Evolutionary conservation across 306 rosid genomes (phyloP), one percentile per base, ranked within the genome.

Genomic region (Crotalaria pallida): DNA sequence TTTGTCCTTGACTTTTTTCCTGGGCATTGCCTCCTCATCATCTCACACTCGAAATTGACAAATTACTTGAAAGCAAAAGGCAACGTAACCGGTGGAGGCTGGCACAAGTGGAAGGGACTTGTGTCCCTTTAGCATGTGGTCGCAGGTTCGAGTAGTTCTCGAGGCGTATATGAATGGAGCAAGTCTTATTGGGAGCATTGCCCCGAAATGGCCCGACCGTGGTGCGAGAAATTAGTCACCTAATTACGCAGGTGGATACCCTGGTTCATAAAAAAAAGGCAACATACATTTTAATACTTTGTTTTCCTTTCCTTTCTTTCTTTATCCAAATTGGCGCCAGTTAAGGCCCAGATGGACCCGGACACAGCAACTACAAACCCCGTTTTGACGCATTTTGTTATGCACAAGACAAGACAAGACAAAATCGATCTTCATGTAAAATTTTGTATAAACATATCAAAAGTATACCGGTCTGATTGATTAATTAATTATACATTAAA

Each of bases 301-400:
- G 9, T 38, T 38, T 9, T 38, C 8, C 9, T 68, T 33, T 2
- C 29, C 11, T 33, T 13, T 2, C 7, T 21, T 50, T 24, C 13
- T 63, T 41, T 34, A 19, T 21, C 73, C 58, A 59, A 51, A 57
- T 58, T 69, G 74, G 65, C 55, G 74, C 65, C 53, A 69, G 38
- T 69, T 26, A 55, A 26, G 58, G 45, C 19, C 26, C 23, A 24
- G 1, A 9, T 29, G 26, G 76, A 76, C 76, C 16, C 34, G 19
- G 75, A 71, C 26, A 16, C 12, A 45, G 17, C 77, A 59, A 15
- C 15, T 31, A 22, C 47, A 58, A 24, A 15, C 17, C 6, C 34
- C 31, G 5, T 44, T 58, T 58, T 36, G 58, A 58, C 22, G 27
- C 7, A 12, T 38, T 45, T 34, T 52, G 62, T 69, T 45, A 48